These are phyloP conservation scores for Corymbia calophylla DNA, from an alignment of 441 rosid species.

Conservation along the genomic window DNA sequence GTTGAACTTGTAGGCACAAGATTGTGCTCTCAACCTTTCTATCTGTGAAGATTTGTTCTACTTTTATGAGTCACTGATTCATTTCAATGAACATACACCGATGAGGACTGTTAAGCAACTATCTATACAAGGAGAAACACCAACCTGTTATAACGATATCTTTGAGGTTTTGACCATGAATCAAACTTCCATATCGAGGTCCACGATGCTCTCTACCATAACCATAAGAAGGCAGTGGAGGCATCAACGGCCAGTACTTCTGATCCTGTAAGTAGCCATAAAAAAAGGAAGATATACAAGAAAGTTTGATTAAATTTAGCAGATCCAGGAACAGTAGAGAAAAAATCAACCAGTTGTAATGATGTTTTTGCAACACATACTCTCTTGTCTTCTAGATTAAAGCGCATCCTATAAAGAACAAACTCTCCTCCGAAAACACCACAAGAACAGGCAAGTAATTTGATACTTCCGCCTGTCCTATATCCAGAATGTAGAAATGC, in stretches of 20 bases:
- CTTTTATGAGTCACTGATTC: neutral
- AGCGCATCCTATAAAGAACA: neutral
- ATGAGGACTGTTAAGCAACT: neutral
- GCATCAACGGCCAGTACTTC: constrained; percentile 83
- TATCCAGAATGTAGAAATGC: neutral
- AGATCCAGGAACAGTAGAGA: neutral
- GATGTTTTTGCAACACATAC: neutral
- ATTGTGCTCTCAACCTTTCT: neutral
- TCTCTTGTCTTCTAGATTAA: neutral
- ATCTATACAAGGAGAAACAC: neutral
- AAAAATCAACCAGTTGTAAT: neutral
- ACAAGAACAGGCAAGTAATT: neutral
- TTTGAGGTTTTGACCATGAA: constrained; percentile 94
- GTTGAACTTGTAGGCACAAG: neutral
- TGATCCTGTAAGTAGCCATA: constrained; percentile 48
- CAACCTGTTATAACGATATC: constrained; percentile 86
- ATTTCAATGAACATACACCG: neutral
- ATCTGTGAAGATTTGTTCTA: neutral
- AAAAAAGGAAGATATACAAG: neutral
- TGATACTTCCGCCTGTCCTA: neutral
- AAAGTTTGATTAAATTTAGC: neutral
- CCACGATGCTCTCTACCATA: constrained; percentile 88
- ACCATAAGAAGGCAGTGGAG: constrained; percentile 92
- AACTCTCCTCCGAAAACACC: neutral
- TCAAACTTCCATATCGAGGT: constrained; percentile 91